phyloP scores from a whole-genome alignment of 1,284 basidiomycete species.

The Macrocystidia cucumis region DNA sequence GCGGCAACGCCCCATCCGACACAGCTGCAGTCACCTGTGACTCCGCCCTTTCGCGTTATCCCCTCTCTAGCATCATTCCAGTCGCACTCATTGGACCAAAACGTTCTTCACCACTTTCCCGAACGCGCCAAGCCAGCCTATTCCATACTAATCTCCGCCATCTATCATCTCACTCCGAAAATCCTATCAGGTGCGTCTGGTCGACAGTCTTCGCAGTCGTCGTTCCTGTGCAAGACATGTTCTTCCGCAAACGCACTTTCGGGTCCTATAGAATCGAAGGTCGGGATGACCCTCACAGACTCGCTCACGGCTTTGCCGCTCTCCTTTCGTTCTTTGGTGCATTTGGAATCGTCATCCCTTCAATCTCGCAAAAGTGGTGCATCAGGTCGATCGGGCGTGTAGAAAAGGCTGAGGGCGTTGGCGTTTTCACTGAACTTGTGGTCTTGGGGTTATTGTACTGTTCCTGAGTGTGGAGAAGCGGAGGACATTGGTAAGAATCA shows the following conservation, averaged over 20 bases:
- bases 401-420: slow-evolving; percentile 49
- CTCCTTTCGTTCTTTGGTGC: slow-evolving; percentile 36
- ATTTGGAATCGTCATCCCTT: slow-evolving; percentile 44
- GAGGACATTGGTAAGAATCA: too few species aligned
- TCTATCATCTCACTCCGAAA: too few species aligned
- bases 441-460: slow-evolving; percentile 29
- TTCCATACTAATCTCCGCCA: not conserved
- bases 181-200: slow-evolving; percentile 60
- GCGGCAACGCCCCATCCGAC: too few species aligned
- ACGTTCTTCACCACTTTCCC: slow-evolving; percentile 52
- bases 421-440: slow-evolving; percentile 39
- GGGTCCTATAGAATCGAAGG: slow-evolving; percentile 25
- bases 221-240: slow-evolving; percentile 46
- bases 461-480: slow-evolving; percentile 30
- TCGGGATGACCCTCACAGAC: slow-evolving; percentile 30
- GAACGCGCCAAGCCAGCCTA: slow-evolving; percentile 39
- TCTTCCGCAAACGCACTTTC: slow-evolving; percentile 34
- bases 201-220: slow-evolving; percentile 44
- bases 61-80: slow-evolving; percentile 52
- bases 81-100: slow-evolving; percentile 50
- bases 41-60: too few species aligned
- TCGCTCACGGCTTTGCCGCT: slow-evolving; percentile 40
- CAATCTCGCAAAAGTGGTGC: slow-evolving; percentile 56
- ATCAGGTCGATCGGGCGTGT: slow-evolving; percentile 24
- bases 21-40: too few species aligned